phyloP scores from a whole-genome alignment of 2,329 filamentous ascomycete species.

The Xylaria sp. region DNA sequence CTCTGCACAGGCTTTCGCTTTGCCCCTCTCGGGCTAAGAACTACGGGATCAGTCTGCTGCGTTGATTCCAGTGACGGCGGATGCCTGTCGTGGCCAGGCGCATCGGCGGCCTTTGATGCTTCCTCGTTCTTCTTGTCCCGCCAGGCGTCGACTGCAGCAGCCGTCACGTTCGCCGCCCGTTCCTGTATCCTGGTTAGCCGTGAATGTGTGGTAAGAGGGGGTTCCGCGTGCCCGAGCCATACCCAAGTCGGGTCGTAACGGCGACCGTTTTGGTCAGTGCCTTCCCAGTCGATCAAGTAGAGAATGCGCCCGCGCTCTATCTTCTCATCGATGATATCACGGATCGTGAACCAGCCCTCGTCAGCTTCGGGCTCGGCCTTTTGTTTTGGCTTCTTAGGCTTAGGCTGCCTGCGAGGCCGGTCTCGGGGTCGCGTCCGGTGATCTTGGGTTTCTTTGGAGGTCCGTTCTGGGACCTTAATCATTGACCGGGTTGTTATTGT shows the following conservation, averaged over 20 bases:
- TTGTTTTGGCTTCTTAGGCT: constrained; percentile 8
- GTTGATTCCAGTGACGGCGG: constrained; percentile 26
- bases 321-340: constrained; percentile 53
- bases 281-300: constrained; percentile 68
- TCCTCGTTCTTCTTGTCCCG: constrained; percentile 35
- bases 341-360: constrained; percentile 46
- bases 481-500: constrained; percentile 39
- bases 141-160: constrained; percentile 43
- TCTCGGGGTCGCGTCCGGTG: constrained; percentile 18
- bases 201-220: background rate
- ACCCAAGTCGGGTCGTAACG: constrained; percentile 64
- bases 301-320: constrained; percentile 43
- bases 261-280: constrained; percentile 59
- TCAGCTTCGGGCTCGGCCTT: background rate
- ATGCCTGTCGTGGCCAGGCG: constrained; percentile 1
- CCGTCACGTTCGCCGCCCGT: constrained; percentile 42
- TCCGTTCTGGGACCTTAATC: constrained; percentile 36
- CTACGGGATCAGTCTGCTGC: constrained; percentile 27
- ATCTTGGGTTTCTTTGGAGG: constrained; percentile 23
- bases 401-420: constrained; percentile 4
- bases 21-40: constrained; percentile 10
- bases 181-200: constrained; percentile 40
- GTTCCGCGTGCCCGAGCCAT: constrained; percentile 37
- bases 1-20: constrained; percentile 12
- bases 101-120: constrained; percentile 21